Base-by-base conservation (phyloP, 2,329 filamentous ascomycete species). In the Colletotrichum sp. region DNA sequence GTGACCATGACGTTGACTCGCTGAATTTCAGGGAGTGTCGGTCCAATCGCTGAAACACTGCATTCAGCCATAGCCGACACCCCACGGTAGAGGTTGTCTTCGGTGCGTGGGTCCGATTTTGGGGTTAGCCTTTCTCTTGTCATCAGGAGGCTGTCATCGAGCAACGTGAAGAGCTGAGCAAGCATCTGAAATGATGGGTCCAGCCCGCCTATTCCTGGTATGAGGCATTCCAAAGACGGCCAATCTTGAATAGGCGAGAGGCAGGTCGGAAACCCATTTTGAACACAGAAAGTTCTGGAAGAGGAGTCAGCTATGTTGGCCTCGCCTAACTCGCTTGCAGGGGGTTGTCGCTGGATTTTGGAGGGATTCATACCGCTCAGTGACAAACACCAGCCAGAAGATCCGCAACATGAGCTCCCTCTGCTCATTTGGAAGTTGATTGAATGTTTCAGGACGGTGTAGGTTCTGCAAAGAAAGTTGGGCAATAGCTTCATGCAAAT, bases 1-100 rank as follows among this genome's bases (percentile, higher is more conserved):
- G 81, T 81, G 4, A 82, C 80, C 52, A 80, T 81, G 7, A 82
- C 28, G 18, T 82, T 80, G 1, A 82, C 81, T 6, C 78, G 64
- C 64, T 82, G 81, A 1, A 79, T 72, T 64, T 82, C 81, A 10
- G 76, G 78, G 10, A 78, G 76, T 16, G 68, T 77, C 3, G 78
- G 74, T 10, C 75, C 77, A 12, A 79, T 64, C 1, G 76, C 66
- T 18, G 79, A 79, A 3, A 78, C 10, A n/a, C 30, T 60, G 57
- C 26, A 60, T 18, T 30, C 30, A 32, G 57, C 30, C 26, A 60
- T 60, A 3, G 57, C 26, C 0, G 57, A 60, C 8, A 52, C n/a
- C 10, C 44, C 44, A 5, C 44, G 44, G 44, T 52, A 52, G 44
- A 52, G 44, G 44, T 52, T 52, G n/a, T 52, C 44, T 21, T 52